These are phyloP conservation scores for Brassica napus DNA, from an alignment of 345 rosid genomes.

Conservation along the genomic window DNA sequence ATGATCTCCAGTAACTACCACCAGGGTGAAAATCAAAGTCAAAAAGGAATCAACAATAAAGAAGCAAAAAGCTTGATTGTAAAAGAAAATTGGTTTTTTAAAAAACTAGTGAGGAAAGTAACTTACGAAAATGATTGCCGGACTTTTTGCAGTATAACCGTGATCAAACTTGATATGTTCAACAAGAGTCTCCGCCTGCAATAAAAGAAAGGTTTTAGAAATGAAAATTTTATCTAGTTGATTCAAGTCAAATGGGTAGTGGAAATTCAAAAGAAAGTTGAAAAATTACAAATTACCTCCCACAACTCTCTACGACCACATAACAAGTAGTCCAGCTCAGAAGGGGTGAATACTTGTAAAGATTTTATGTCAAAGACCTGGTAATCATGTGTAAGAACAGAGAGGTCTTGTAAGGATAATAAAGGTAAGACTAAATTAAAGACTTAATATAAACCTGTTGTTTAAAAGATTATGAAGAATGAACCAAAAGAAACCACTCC, in stretches of 20 bases:
- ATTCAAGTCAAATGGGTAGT: neutral
- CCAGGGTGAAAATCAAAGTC: conserved; percentile 3
- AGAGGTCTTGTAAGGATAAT: neutral
- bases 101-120: neutral
- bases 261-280: neutral
- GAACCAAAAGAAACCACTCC: neutral
- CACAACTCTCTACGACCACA: conserved; percentile 98
- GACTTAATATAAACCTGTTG: neutral
- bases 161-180: conserved; percentile 98
- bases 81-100: neutral
- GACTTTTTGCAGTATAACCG: conserved; percentile 96
- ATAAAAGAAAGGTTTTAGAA: neutral
- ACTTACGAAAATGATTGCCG: conserved; percentile 77
- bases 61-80: neutral
- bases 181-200: conserved; percentile 82
- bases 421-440: neutral
- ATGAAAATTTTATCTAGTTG: neutral
- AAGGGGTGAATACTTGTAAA: conserved; percentile 87
- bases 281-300: conserved; percentile 79
- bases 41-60: conserved; percentile 8
- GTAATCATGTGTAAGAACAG: conserved; percentile 1
- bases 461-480: neutral
- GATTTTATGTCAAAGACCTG: conserved; percentile 95
- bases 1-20: conserved; percentile 88
- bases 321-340: conserved; percentile 85